Percentiles rank a stretch among this genome's conserved stretches.
Evolutionary conservation across 2,329 filamentous ascomycete species (phyloP).

Genomic region (Colletotrichum limetticola): DNA sequence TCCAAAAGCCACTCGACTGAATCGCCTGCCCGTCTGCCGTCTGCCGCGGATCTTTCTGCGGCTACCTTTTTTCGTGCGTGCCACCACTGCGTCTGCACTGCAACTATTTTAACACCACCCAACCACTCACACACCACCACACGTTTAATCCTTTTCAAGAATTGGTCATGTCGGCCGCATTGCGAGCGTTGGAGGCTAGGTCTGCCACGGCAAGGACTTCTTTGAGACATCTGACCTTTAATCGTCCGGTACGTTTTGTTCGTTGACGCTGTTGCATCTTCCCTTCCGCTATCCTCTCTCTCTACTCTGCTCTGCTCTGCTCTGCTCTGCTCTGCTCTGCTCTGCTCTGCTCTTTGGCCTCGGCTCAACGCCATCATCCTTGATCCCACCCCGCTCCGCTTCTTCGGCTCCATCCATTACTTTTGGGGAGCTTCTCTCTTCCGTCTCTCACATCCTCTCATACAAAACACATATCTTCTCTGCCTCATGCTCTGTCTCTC

Average conservation of each 20-base stretch:
- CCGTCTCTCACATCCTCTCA: neutral
- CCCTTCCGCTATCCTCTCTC: neutral
- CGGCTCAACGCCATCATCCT: constrained; percentile 16
- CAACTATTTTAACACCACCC: constrained; percentile 24
- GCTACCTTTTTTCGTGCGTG: constrained; percentile 25
- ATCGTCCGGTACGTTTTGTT: constrained; percentile 23
- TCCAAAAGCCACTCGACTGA: constrained; percentile 20
- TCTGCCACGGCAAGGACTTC: constrained; percentile 30
- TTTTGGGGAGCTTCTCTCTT: neutral
- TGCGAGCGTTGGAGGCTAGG: constrained; percentile 37
- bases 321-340: neutral
- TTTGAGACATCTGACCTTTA: constrained; percentile 15
- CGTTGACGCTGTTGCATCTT: neutral
- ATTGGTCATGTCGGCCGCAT: constrained; percentile 35
- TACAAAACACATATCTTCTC: neutral
- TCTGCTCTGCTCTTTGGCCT: constrained; percentile 1
- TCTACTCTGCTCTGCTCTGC: neutral
- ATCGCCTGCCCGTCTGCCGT: neutral
- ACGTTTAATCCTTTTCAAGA: constrained; percentile 9
- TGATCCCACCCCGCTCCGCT: constrained; percentile 19
- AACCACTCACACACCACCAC: constrained; percentile 9
- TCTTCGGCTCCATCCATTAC: constrained; percentile 5
- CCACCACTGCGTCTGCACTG: constrained; percentile 13
- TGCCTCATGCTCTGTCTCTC: constrained; percentile 1
- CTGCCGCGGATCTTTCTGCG: constrained; percentile 30